Base-by-base conservation (phyloP, 2,329 filamentous ascomycete species). In the Hypoxylon sp. region DNA sequence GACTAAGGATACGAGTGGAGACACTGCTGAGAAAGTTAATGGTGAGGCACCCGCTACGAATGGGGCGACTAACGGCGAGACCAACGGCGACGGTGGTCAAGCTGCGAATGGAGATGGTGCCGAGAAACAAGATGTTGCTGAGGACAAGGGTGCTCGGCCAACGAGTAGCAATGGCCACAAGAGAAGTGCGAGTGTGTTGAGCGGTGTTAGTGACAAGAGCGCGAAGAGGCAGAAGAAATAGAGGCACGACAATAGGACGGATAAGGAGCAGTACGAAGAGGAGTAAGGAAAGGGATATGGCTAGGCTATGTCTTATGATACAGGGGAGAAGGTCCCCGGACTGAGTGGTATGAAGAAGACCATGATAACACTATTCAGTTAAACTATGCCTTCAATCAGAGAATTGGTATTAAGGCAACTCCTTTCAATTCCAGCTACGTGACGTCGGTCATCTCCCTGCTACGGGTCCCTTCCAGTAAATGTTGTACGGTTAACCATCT, bases 121-220 rank as follows among this genome's bases (percentile, higher is more conserved):
- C 7, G 23, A 69, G 21, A 72, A 76, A 32, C 73, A 77, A 65
- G 74, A 70, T 1, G 71, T 74, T 9, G 78, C 76, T 53, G 77
- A 77, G 46, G 79, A 79, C 66, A 77, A 75, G 36, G 73, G 69
- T 14, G 65, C 60, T 10, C 75, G 80, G 48, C 80, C 80, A 1
- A 77, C 75, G 13, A 82, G 80, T 68, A 83, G 82, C 67, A 76
- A 80, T 45, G 78, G 77, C 0, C 90, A 91, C 70, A 97, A 97
- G 82, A 87, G 93, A 65, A 96, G 93, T 77, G 93, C 93, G 1
- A 97, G 93, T 78, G 92, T 94, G 32, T 78, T 97, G 58, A 95
- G 92, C 77, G 82, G 84, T 14, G 82, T 82, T 5, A 93, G 91
- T 77, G 90, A 93, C 65, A 88, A 87, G 79, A 87, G 84, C 71